Base-by-base conservation (phyloP, 1,139 yeast species). In the Yarrowia galli region DNA sequence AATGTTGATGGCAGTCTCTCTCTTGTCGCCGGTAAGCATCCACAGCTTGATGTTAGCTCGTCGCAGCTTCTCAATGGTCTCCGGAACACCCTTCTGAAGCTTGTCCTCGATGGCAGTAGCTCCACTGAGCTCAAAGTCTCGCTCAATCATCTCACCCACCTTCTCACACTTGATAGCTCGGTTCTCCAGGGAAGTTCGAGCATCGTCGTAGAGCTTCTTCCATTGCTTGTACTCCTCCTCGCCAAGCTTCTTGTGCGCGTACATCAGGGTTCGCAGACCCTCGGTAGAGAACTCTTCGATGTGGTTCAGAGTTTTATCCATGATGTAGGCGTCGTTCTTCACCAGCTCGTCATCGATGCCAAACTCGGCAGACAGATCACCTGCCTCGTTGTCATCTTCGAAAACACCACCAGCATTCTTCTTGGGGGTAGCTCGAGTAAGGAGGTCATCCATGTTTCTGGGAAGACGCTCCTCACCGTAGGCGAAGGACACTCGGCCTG, bases 21-120 rank as follows among this genome's bases (percentile, higher is more conserved):
- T 83, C 75, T 95, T 95, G 76, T 95, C 99, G 67, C 99, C 99
- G 0, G 99, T 95, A 69, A 95, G 82, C 98, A 95, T 95, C 99
- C 99, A 95, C 82, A 96, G 80, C 75, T 89, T 91, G 69, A 95
- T 92, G 6, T 97, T 97, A 0, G 99, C 99, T 70, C 97, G 83
- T 73, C 97, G 85, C 49, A 96, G 83, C 75, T 92, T 92, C 69
- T 92, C 98, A 71, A 95, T 93, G 0, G 98, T 87, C 69, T 92
- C 97, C 32, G 98, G 89, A 0, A 96, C 99, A 15, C 99, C 99
- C 56, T 89, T 91, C 78, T 96, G 99, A 61, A 96, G 82, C 75
- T 95, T 96, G 75, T 96, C 99, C 77, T 96, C 99, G 71, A 96
- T 95, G 0, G 98, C 99, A 2, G 98, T 92, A 2, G 97, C 98